phyloP scores from a whole-genome alignment of 805 yeast species.

The Lipomyces spencermartinsiae region DNA sequence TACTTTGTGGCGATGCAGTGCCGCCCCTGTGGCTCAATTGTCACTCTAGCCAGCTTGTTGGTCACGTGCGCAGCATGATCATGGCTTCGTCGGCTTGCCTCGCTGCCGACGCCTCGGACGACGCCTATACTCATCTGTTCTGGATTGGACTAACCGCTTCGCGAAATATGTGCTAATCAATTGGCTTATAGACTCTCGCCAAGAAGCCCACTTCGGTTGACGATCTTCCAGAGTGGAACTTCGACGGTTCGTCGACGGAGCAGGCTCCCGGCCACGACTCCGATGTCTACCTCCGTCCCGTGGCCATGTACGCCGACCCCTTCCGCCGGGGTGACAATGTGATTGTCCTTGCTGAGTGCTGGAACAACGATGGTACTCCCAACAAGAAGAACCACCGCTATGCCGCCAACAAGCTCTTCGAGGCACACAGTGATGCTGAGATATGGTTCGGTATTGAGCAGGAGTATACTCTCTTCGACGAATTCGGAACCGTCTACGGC shows the following conservation, averaged over 20 bases:
- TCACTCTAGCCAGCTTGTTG: no score
- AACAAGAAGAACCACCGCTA: slow-evolving; percentile 98
- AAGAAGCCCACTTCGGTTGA: slow-evolving; percentile 73
- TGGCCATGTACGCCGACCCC: slow-evolving; percentile 92
- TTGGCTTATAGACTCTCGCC: slow-evolving; percentile 61
- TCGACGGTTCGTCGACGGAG: slow-evolving; percentile 97
- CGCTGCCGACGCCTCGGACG: background rate
- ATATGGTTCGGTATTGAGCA: slow-evolving; percentile 99
- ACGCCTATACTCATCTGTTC: background rate
- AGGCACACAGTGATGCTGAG: slow-evolving; percentile 81
- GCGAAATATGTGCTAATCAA: background rate
- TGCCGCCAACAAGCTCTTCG: slow-evolving; percentile 93
- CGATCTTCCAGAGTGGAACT: slow-evolving; percentile 98
- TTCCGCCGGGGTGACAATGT: slow-evolving; percentile 98
- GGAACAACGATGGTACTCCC: slow-evolving; percentile 99
- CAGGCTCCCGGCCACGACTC: slow-evolving; percentile 99
- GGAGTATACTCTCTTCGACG: slow-evolving; percentile 96
- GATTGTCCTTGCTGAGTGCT: slow-evolving; percentile 93
- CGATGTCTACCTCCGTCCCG: slow-evolving; percentile 95
- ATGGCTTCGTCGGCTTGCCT: background rate
- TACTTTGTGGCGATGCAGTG: background rate
- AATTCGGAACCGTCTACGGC: slow-evolving; percentile 87
- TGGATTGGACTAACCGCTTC: background rate
- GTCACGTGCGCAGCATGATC: background rate
- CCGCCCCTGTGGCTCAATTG: background rate